phyloP scores from a whole-genome alignment of 257 asterid species.

The Solanum bulbocastanum region DNA sequence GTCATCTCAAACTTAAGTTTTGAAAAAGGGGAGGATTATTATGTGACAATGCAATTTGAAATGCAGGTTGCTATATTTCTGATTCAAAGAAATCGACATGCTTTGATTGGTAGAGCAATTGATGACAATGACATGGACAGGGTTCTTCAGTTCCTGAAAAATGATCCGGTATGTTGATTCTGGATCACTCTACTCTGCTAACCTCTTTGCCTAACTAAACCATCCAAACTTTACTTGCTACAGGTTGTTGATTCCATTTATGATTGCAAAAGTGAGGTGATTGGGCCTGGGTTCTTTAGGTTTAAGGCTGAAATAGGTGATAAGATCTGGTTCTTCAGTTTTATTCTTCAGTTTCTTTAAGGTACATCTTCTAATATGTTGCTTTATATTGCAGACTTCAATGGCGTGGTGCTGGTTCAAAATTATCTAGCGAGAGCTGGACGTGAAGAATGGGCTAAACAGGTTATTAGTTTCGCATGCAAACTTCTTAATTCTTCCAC shows the following conservation, averaged over 20 bases:
- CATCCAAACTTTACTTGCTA: slow-evolving; percentile 6
- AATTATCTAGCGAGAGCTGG: slow-evolving; percentile 80
- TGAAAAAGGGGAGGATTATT: neutral
- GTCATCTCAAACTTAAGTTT: neutral
- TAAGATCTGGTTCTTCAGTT: neutral
- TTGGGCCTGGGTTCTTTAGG: slow-evolving; percentile 97
- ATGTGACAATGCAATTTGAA: neutral
- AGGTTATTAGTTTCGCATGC: slow-evolving; percentile 31
- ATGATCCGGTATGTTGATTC: slow-evolving; percentile 61
- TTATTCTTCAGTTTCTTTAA: neutral
- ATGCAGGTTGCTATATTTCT: slow-evolving; percentile 94
- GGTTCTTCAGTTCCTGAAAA: slow-evolving; percentile 79
- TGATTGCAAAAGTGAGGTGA: slow-evolving; percentile 99
- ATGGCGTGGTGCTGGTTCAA: slow-evolving; percentile 90
- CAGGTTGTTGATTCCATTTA: slow-evolving; percentile 95
- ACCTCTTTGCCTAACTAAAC: neutral
- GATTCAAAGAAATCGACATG: slow-evolving; percentile 97
- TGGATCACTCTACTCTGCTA: neutral
- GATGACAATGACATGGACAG: slow-evolving; percentile 86
- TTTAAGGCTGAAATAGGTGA: slow-evolving; percentile 99
- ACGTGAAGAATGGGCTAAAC: slow-evolving; percentile 90
- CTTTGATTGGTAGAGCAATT: slow-evolving; percentile 95
- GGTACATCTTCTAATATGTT: neutral
- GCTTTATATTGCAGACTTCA: slow-evolving; percentile 58
- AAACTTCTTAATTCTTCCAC: neutral